Evolutionary conservation across 2,329 filamentous ascomycete genomes (phyloP).

Genomic region (Beauveria sp.): DNA sequence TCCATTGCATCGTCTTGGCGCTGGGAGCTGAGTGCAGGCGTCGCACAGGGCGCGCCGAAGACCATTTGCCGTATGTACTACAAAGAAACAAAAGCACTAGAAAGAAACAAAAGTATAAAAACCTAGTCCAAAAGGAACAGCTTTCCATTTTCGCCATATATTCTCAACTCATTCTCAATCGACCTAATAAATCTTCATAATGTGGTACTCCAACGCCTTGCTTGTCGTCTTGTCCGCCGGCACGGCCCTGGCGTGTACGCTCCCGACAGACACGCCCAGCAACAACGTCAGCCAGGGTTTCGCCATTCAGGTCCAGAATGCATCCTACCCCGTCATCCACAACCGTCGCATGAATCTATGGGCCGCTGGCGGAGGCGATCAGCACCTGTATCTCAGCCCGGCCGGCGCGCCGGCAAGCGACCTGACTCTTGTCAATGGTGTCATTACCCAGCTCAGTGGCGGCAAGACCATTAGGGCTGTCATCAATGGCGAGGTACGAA

Average conservation of each 20-base stretch:
- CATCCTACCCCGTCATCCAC: constrained; percentile 27
- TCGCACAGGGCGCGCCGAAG: neutral
- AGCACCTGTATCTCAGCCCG: constrained; percentile 32
- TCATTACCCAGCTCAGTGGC: constrained; percentile 24
- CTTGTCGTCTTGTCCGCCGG: constrained; percentile 14
- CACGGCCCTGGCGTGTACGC: constrained; percentile 20
- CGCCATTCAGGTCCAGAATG: constrained; percentile 31
- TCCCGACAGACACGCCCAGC: constrained; percentile 22
- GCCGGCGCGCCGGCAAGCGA: constrained; percentile 29
- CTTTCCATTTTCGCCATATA: too few relatives aligned
- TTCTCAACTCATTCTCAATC: neutral
- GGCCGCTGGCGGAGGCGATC: constrained; percentile 30
- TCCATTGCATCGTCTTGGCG: constrained; percentile 1
- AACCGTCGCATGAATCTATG: constrained; percentile 30
- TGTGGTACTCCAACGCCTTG: constrained; percentile 13
- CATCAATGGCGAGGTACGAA: constrained; percentile 35
- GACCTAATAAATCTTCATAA: neutral
- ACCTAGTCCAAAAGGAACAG: neutral
- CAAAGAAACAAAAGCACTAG: too few relatives aligned
- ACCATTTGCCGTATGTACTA: too few relatives aligned
- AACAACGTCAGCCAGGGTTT: constrained; percentile 28
- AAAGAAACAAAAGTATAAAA: neutral
- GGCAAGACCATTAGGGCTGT: constrained; percentile 26
- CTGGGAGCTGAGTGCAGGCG: neutral
- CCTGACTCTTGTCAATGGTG: constrained; percentile 30